Evolutionary conservation across 2,329 filamentous ascomycete species (phyloP).

Genomic region (Aspergillus sp.): DNA sequence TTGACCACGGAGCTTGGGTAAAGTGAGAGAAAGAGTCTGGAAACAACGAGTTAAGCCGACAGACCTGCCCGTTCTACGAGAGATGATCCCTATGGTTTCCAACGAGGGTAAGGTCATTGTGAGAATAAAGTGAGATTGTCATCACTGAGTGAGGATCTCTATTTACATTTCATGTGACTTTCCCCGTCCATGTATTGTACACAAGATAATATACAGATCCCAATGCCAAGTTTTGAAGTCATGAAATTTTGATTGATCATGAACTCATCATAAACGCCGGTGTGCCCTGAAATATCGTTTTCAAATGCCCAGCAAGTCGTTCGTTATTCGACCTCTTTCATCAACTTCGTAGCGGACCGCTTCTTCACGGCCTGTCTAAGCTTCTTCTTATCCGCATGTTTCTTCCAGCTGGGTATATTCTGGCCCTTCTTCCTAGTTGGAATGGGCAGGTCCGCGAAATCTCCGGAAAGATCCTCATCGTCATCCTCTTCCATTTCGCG

Average conservation of each 20-base stretch:
- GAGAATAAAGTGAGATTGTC: neutral
- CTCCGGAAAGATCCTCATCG: conserved; percentile 5
- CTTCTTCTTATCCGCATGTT: conserved; percentile 37
- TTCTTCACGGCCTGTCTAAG: conserved; percentile 35
- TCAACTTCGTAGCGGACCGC: conserved; percentile 9
- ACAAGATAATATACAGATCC: neutral
- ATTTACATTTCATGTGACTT: neutral
- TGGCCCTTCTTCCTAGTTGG: conserved; percentile 26
- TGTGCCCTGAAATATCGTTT: neutral
- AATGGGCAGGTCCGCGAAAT: conserved; percentile 8
- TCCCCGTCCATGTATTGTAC: neutral
- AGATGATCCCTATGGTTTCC: too few relatives aligned
- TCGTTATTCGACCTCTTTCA: neutral
- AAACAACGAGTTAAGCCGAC: too few relatives aligned
- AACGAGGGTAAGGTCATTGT: neutral
- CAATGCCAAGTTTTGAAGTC: neutral
- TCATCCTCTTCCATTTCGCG: conserved; percentile 6
- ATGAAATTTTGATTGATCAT: neutral
- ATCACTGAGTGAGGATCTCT: neutral
- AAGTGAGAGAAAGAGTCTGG: too few relatives aligned
- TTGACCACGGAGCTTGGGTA: too few relatives aligned
- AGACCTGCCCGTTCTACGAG: too few relatives aligned
- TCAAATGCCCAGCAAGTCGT: neutral
- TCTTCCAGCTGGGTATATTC: conserved; percentile 35
- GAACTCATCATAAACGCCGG: neutral